A percentile compares a stretch with the other conserved stretches of the same genome.
phyloP scores from a whole-genome alignment of 75 land plant species.

The Pinus albicaulis region DNA sequence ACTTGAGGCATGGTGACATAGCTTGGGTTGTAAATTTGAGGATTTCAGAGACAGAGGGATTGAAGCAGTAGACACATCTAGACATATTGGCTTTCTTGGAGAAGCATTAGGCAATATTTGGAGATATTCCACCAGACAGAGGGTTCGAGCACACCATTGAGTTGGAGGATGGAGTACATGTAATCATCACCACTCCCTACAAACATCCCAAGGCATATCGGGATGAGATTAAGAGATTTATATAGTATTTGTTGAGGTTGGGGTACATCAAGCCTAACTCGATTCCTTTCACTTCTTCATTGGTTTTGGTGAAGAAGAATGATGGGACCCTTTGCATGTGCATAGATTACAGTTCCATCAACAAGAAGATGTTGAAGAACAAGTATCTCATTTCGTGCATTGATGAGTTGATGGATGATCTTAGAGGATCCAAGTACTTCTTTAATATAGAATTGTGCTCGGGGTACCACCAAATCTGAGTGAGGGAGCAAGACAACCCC shows the following conservation, averaged over 20 bases:
- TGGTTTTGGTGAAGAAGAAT: conserved; percentile 5
- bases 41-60: too few relatives aligned
- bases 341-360: not conserved
- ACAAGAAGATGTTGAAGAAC: conserved; percentile 13
- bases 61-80: too few relatives aligned
- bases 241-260: not conserved
- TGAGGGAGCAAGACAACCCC: too few relatives aligned
- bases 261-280: not conserved
- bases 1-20: too few relatives aligned
- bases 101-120: too few relatives aligned
- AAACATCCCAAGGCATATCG: not conserved
- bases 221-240: not conserved
- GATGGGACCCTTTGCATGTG: conserved; percentile 11
- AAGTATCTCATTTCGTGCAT: not conserved
- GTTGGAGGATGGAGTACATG: not conserved
- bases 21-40: too few relatives aligned
- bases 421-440: not conserved
- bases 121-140: not conserved
- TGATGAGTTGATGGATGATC: too few relatives aligned
- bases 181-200: not conserved
- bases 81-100: too few relatives aligned
- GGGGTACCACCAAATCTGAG: too few relatives aligned
- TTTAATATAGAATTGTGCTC: not conserved
- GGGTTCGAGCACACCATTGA: not conserved
- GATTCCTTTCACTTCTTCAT: not conserved